These are phyloP conservation scores for Endothia cerciana DNA, from an alignment of 2,329 filamentous ascomycete species.

Conservation along the genomic window DNA sequence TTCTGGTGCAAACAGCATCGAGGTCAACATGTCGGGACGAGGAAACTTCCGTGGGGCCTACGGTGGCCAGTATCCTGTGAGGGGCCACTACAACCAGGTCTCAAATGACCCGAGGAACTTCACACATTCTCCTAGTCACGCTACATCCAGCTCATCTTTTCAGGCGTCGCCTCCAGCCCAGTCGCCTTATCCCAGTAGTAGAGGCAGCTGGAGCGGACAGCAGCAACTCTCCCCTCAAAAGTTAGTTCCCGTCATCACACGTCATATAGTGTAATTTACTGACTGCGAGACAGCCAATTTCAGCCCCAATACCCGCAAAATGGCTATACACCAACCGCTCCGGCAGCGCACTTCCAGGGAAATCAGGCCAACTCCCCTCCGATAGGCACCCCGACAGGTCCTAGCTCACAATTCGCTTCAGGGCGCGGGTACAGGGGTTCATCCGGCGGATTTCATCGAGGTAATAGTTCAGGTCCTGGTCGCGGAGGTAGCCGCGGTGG, in stretches of 20 bases:
- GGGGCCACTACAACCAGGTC: conserved; percentile 39
- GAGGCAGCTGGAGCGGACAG: conserved; percentile 45
- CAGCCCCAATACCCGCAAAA: conserved; percentile 62
- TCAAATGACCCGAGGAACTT: conserved; percentile 42
- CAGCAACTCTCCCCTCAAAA: conserved; percentile 45
- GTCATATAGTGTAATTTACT: conserved; percentile 30
- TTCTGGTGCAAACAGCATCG: conserved; percentile 54
- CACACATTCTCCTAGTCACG: conserved; percentile 45
- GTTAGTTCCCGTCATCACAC: conserved; percentile 39
- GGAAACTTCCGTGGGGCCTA: conserved; percentile 49
- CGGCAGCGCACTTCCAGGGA: conserved; percentile 57
- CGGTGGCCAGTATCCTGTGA: conserved; percentile 42
- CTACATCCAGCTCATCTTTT: conserved; percentile 48
- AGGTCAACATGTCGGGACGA: conserved; percentile 54
- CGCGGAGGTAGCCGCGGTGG: conserved; percentile 60
- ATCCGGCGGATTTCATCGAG: conserved; percentile 57
- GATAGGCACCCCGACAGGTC: conserved; percentile 62
- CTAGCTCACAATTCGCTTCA: conserved; percentile 57
- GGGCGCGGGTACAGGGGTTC: conserved; percentile 53
- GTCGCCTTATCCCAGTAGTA: conserved; percentile 46
- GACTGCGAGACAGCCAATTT: conserved; percentile 58
- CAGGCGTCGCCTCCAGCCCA: conserved; percentile 49
- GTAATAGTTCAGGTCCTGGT: conserved; percentile 56
- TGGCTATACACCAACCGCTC: conserved; percentile 52
- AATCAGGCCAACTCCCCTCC: conserved; percentile 50